Base-by-base conservation (phyloP, 352 stramenopile species). In the Elongisporangium prolatum region DNA sequence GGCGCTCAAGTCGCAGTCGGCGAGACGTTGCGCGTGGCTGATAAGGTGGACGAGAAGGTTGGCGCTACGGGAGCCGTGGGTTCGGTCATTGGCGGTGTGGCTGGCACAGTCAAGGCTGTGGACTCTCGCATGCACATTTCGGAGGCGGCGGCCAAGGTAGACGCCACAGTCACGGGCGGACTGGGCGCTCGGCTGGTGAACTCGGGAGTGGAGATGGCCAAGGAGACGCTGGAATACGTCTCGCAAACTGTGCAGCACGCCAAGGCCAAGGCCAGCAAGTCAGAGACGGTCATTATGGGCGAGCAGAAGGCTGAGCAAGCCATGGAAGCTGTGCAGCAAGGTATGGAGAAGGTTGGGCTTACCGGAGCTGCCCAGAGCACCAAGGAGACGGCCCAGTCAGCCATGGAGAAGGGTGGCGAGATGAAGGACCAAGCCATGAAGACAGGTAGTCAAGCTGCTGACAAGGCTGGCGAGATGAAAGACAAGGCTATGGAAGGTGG, bases 211-310 rank as follows among this genome's bases (percentile, higher is more conserved):
- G 77, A 80, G 18, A 86, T 89, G 40, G 74, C 86, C 16, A 65
- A 70, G 8, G 77, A 88, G 54, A 81, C 73, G 24, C 69, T 89
- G 20, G 84, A 72, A 28, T 92, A 92, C 61, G 71, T 88, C 20
- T 78, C 74, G 20, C 74, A 88, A 54, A 83, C 74, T 47, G 63
- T 90, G 37, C 60, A 83, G 8, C 80, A 88, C 10, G 75, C 77
- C 4, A 88, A 87, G 57, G 25, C 81, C 6, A 66, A 68, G 3
- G 77, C 80, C 3, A 74, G 68, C 58, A 68, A 83, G 34, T 86
- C 77, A 20, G 54, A 68, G 1, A 69, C 70, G 10, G 74, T 72
- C 7, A 69, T 80, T 51, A 56, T 49, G 55, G 67, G 71, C 0
- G 77, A 88, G 56, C 48, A 67, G 22, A 72, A 76, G 28, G 69